Evolutionary conservation across 2,329 filamentous ascomycete genomes (phyloP).

Genomic region (Colletotrichum sp.): DNA sequence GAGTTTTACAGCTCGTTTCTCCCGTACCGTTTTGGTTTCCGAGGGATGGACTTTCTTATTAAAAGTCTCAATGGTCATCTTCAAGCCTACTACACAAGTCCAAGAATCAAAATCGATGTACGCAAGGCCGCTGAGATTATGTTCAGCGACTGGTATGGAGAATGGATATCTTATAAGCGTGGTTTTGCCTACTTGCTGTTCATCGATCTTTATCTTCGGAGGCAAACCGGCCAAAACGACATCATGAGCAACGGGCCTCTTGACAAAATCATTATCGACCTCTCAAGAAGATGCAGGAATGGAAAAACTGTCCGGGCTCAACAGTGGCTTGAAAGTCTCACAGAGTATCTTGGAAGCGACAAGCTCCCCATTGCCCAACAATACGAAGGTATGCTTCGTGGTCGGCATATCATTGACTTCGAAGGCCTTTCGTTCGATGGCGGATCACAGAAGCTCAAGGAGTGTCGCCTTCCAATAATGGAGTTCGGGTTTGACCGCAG

Average conservation of each 20-base stretch:
- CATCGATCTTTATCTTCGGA: background rate
- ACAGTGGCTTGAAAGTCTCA: background rate
- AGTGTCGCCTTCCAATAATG: background rate
- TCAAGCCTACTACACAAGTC: constrained; percentile 17
- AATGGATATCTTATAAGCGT: constrained; percentile 16
- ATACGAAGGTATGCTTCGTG: background rate
- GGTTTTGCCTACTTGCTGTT: background rate
- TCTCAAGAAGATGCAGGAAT: background rate
- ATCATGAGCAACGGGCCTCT: background rate
- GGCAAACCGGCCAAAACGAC: background rate
- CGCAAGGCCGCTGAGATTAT: constrained; percentile 1
- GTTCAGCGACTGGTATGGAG: constrained; percentile 19
- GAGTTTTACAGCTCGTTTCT: constrained; percentile 14
- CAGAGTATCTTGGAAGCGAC: background rate
- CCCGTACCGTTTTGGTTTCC: constrained; percentile 19
- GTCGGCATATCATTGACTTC: background rate
- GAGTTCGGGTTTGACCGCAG: background rate
- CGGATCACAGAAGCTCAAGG: background rate
- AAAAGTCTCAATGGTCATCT: constrained; percentile 7
- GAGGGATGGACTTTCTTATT: constrained; percentile 9
- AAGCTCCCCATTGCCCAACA: background rate
- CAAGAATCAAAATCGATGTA: background rate
- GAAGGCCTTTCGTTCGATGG: background rate
- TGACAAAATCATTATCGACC: background rate
- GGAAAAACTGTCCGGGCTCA: background rate